Evolutionary conservation across 306 rosid species (phyloP).

Genomic region (Dalbergia oliveri): DNA sequence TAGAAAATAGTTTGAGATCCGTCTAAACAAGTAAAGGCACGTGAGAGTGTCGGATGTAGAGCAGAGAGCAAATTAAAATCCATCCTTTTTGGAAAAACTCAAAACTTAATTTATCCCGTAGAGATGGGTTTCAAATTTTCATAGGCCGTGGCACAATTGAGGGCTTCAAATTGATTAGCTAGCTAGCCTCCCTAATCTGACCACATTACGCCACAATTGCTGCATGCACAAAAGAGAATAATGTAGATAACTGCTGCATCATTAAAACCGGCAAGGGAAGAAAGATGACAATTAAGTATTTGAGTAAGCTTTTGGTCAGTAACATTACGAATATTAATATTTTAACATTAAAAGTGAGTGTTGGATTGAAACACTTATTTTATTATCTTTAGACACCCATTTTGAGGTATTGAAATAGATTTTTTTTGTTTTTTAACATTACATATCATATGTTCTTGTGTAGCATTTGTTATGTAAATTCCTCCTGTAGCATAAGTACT

Average conservation of each 20-base stretch:
- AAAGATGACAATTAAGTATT: conserved; percentile 24
- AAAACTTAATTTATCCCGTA: neutral
- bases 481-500: neutral
- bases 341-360: no score
- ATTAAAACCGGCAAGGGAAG: conserved; percentile 4
- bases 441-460: neutral
- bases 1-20: neutral
- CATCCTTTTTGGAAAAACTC: neutral
- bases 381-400: no score
- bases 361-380: no score
- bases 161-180: conserved; percentile 18
- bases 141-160: neutral
- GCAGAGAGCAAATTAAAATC: neutral
- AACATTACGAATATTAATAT: no score
- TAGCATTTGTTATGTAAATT: neutral
- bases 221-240: neutral
- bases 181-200: conserved; percentile 9
- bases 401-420: no score
- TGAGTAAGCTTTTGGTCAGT: conserved; percentile 11
- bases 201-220: neutral
- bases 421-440: no score
- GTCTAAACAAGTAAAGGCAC: conserved; percentile 1
- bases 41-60: neutral
- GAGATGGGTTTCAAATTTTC: conserved; percentile 9
- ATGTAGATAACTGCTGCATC: neutral